phyloP scores from a whole-genome alignment of 495 filamentous ascomycete species.

The Clavariopsis aquatica region DNA sequence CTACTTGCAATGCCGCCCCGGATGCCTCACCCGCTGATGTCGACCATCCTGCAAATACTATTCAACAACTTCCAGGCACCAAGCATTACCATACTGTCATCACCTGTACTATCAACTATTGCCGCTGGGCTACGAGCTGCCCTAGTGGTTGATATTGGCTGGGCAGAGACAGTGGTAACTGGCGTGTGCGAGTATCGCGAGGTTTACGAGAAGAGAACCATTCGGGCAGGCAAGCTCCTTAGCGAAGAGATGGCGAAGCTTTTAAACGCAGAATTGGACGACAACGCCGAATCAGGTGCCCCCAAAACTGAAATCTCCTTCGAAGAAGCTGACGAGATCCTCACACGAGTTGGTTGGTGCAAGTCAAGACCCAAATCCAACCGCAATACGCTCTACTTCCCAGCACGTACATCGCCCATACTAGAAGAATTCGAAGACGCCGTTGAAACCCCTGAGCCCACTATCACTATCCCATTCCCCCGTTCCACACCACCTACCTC shows the following conservation, averaged over 20 bases:
- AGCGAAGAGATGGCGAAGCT: constrained; percentile 67
- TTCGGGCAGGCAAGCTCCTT: constrained; percentile 71
- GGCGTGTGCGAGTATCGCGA: constrained; percentile 88
- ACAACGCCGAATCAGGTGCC: constrained; percentile 22
- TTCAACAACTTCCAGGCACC: constrained; percentile 80
- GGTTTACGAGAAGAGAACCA: constrained; percentile 63
- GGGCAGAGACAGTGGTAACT: constrained; percentile 81
- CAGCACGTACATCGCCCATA: constrained; percentile 41
- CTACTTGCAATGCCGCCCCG: constrained; percentile 72
- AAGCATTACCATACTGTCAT: constrained; percentile 76
- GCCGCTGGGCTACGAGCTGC: constrained; percentile 79
- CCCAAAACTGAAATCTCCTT: constrained; percentile 55
- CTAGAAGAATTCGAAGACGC: constrained; percentile 38
- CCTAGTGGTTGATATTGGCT: constrained; percentile 85
- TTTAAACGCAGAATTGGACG: constrained; percentile 50
- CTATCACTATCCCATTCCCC: constrained; percentile 53
- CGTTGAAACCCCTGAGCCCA: constrained; percentile 38
- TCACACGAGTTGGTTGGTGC: constrained; percentile 76
- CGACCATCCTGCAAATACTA: constrained; percentile 68
- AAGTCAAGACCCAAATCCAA: constrained; percentile 18
- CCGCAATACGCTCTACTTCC: constrained; percentile 30
- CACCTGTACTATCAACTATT: constrained; percentile 68
- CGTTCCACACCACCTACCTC: constrained; percentile 51
- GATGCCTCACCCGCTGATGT: constrained; percentile 76
- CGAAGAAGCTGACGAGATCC: constrained; percentile 76